Evolutionary conservation across 2,329 filamentous ascomycete genomes (phyloP).

Genomic region (Aspergillus phoenicis): DNA sequence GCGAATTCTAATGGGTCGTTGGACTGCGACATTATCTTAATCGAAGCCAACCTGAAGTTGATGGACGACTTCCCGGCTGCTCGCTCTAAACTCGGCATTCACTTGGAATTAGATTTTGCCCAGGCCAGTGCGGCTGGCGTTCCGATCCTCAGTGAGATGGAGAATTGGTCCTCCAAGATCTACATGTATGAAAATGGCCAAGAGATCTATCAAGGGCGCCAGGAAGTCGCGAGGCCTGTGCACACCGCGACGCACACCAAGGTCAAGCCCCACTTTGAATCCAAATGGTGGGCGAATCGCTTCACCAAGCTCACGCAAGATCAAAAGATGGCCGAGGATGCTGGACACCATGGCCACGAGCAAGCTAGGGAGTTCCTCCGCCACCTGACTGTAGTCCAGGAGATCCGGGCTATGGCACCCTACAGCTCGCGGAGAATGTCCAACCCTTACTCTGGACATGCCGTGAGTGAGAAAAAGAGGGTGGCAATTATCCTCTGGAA

Average conservation of each 20-base stretch:
- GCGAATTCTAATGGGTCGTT: constrained; percentile 36
- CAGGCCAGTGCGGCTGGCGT: constrained; percentile 37
- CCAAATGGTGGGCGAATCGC: constrained; percentile 48
- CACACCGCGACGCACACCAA: constrained; percentile 43
- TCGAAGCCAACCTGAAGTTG: constrained; percentile 47
- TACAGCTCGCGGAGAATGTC: constrained; percentile 31
- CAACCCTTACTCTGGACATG: constrained; percentile 28
- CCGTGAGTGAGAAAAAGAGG: constrained; percentile 36
- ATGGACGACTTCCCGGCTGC: constrained; percentile 48
- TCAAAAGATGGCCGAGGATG: constrained; percentile 42
- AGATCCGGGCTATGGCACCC: constrained; percentile 42
- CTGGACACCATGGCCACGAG: constrained; percentile 38
- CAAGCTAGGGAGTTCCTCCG: constrained; percentile 41
- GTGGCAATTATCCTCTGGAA: constrained; percentile 52
- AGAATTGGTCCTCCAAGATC: constrained; percentile 48
- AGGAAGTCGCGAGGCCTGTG: constrained; percentile 38
- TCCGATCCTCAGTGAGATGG: constrained; percentile 38
- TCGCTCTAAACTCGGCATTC: constrained; percentile 46
- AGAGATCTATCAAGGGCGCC: constrained; percentile 33
- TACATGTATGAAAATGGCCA: constrained; percentile 45
- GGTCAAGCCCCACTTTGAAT: constrained; percentile 48
- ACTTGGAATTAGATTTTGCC: constrained; percentile 46
- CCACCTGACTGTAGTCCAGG: constrained; percentile 49
- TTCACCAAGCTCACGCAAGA: constrained; percentile 48
- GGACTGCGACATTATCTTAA: constrained; percentile 47